Evolutionary conservation across 2,329 filamentous ascomycete genomes (phyloP).

Genomic region (Myrmaecium sp.): DNA sequence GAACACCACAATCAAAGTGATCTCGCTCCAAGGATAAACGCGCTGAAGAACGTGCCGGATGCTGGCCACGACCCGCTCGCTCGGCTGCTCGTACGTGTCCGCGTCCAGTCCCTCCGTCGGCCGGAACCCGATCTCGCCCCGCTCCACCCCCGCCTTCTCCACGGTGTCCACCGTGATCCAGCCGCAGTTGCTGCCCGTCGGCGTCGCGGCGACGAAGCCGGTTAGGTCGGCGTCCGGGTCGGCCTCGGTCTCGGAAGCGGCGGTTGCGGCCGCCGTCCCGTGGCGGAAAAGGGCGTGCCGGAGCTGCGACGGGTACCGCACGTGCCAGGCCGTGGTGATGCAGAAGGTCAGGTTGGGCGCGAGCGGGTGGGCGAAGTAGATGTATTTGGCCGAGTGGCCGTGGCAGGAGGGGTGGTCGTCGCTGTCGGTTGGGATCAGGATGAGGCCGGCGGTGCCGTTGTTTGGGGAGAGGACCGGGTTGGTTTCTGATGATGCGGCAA

Average conservation of each 20-base stretch:
- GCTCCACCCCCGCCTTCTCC: background rate
- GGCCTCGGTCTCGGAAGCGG: no score
- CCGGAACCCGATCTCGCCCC: background rate
- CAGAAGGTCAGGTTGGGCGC: background rate
- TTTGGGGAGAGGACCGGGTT: no score
- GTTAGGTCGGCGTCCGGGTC: background rate
- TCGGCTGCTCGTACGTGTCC: background rate
- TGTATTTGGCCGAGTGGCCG: background rate
- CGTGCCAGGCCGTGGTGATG: background rate
- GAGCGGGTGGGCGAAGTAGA: background rate
- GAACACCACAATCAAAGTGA: background rate
- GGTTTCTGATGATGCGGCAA: no score
- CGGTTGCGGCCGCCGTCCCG: no score
- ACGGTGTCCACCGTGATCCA: background rate
- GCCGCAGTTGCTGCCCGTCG: background rate
- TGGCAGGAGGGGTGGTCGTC: conserved; percentile 1
- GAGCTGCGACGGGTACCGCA: no score
- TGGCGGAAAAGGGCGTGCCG: no score
- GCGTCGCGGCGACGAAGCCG: background rate
- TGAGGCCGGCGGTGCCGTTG: no score
- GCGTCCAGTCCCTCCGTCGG: conserved; percentile 1
- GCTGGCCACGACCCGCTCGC: background rate
- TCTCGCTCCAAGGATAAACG: background rate
- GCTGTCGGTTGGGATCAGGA: no score
- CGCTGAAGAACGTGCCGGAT: background rate